Evolutionary conservation across 768 basidiomycete species (phyloP).

Genomic region (Hericium alpestre): DNA sequence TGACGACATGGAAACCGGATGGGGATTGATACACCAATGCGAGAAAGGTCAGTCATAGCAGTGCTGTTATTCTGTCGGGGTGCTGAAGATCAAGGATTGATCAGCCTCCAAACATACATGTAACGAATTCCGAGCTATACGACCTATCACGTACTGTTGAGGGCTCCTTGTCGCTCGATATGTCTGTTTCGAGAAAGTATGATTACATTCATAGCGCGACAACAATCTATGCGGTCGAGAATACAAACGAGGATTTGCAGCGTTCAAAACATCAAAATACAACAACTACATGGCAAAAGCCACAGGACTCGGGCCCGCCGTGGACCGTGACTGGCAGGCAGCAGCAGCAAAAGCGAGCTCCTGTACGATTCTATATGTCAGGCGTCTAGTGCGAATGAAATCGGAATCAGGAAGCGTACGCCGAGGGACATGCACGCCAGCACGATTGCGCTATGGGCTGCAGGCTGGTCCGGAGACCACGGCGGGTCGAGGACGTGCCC

Average conservation of each 20-base stretch:
- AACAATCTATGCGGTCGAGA: neutral
- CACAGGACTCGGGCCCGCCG: neutral
- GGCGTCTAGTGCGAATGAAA: neutral
- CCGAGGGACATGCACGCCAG: neutral
- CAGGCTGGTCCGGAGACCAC: neutral
- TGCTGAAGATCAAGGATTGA: too few relatives aligned
- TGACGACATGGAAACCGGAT: neutral
- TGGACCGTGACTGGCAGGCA: neutral
- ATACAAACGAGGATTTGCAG: neutral
- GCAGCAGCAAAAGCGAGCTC: neutral
- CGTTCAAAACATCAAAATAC: neutral
- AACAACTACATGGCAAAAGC: neutral
- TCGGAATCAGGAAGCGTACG: neutral
- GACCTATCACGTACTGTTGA: neutral
- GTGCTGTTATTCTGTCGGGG: too few relatives aligned
- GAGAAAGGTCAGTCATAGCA: too few relatives aligned
- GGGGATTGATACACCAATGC: neutral
- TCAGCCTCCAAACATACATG: too few relatives aligned
- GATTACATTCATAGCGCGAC: neutral
- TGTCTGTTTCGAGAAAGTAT: neutral
- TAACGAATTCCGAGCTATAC: too few relatives aligned
- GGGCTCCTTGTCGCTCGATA: too few relatives aligned
- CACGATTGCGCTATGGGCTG: neutral
- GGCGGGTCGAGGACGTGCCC: neutral
- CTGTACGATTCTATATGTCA: neutral